Evolutionary conservation across 164 flowering plant species (phyloP).

Genomic region (Saururus chinensis): DNA sequence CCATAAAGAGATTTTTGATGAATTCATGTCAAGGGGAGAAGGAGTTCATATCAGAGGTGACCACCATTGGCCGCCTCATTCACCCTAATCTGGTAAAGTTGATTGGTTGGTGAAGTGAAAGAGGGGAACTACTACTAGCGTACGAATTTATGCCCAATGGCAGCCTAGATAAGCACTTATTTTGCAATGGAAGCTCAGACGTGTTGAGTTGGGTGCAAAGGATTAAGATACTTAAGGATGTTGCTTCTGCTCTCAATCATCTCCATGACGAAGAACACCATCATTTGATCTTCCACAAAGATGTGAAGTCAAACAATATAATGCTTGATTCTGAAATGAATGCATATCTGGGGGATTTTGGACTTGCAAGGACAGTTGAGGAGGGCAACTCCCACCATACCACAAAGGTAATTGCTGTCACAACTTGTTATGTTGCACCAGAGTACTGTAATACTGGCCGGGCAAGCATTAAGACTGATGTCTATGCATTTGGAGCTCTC

Average conservation of each 20-base stretch:
- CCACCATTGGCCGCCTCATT: conserved; percentile 41
- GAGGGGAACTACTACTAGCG: conserved; percentile 38
- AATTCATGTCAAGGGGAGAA: conserved; percentile 34
- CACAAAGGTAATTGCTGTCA: conserved; percentile 20
- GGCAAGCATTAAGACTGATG: conserved; percentile 40
- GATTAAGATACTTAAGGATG: conserved; percentile 18
- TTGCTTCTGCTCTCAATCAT: conserved; percentile 14
- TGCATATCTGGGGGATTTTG: conserved; percentile 22
- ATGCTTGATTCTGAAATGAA: conserved; percentile 19
- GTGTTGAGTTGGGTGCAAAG: too few species aligned
- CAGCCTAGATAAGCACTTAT: conserved; percentile 45
- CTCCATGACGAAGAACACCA: conserved; percentile 15
- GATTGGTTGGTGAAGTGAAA: conserved; percentile 52
- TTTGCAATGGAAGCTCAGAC: conserved; percentile 8
- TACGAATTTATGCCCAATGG: conserved; percentile 56
- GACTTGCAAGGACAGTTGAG: conserved; percentile 19
- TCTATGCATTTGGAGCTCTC: conserved; percentile 50
- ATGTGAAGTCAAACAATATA: conserved; percentile 22
- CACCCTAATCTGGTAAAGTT: conserved; percentile 55
- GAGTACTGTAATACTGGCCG: conserved; percentile 36
- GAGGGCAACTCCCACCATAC: conserved; percentile 19
- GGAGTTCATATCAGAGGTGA: conserved; percentile 51
- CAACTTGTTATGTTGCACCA: conserved; percentile 46
- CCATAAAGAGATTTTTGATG: conserved; percentile 37
- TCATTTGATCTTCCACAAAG: conserved; percentile 13